These are phyloP conservation scores for Hibiscus tridactylites DNA, from an alignment of 345 rosid genomes.

Conservation along the genomic window DNA sequence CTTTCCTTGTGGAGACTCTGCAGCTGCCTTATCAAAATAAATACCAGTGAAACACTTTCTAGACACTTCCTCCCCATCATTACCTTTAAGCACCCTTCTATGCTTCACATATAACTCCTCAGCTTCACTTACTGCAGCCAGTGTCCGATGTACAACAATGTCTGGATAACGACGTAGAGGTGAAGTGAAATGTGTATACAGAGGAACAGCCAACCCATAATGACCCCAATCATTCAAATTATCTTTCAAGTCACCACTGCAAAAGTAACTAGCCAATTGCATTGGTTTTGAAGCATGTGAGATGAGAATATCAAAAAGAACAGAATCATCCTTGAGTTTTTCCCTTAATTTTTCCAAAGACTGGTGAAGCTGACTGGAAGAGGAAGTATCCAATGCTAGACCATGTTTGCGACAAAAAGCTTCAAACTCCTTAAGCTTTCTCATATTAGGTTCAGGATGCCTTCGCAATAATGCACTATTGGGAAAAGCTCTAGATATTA, in stretches of 20 bases:
- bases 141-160: constrained; percentile 73
- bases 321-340: constrained; percentile 62
- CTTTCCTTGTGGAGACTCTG: constrained; percentile 48
- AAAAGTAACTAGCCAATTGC: constrained; percentile 79
- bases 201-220: constrained; percentile 74
- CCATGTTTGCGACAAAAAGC: constrained; percentile 69
- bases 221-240: constrained; percentile 60
- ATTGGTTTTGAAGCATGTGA: constrained; percentile 69
- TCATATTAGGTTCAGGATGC: constrained; percentile 81
- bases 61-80: constrained; percentile 9
- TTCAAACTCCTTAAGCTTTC: constrained; percentile 84
- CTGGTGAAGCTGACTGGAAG: constrained; percentile 49
- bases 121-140: constrained; percentile 81
- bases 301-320: constrained; percentile 53
- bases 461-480: constrained; percentile 62
- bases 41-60: constrained; percentile 54
- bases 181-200: constrained; percentile 89
- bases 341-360: constrained; percentile 54
- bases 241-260: constrained; percentile 57
- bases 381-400: constrained; percentile 58
- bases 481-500: constrained; percentile 79
- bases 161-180: constrained; percentile 89
- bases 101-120: constrained; percentile 41
- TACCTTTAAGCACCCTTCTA: constrained; percentile 11
- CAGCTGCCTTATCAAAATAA: constrained; percentile 44